A percentile compares a stretch with the other conserved stretches of the same genome.
These are phyloP conservation scores for Cornus controversa DNA, from an alignment of 148 eudicot genomes.

Conservation along the genomic window DNA sequence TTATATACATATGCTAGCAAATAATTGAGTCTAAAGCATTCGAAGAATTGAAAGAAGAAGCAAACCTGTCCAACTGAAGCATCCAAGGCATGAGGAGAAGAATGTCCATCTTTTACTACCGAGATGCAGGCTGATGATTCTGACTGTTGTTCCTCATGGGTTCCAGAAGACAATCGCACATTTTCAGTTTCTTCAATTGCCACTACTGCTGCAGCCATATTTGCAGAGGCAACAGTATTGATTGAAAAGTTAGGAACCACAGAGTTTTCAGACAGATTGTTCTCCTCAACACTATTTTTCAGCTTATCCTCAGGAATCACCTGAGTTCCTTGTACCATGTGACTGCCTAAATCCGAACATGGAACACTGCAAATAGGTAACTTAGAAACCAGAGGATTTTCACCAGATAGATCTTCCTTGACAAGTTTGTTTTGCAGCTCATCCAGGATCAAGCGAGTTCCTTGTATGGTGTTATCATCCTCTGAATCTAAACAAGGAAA, in stretches of 20 bases:
- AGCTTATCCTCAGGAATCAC: conserved; percentile 13
- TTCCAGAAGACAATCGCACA: conserved; percentile 7
- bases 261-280: conserved; percentile 14
- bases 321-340: neutral
- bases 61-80: conserved; percentile 27
- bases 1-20: neutral
- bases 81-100: conserved; percentile 22
- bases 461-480: neutral
- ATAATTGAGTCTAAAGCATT: neutral
- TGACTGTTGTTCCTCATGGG: conserved; percentile 18
- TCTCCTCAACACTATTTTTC: conserved; percentile 14
- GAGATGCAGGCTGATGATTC: conserved; percentile 17
- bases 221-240: conserved; percentile 1
- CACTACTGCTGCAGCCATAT: conserved; percentile 5
- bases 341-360: conserved; percentile 20
- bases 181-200: conserved; percentile 15
- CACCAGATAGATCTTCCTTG: conserved; percentile 21
- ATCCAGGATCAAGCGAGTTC: neutral
- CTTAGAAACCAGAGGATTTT: conserved; percentile 6
- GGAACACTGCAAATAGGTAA: conserved; percentile 13
- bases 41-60: conserved; percentile 1
- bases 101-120: conserved; percentile 13
- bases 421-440: conserved; percentile 16
- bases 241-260: neutral
- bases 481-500: conserved; percentile 1